A percentile compares a stretch with the other conserved stretches of the same genome.
Evolutionary conservation across 2,329 filamentous ascomycete genomes (phyloP).

Genomic region (Trichoderma atrobrunneum): DNA sequence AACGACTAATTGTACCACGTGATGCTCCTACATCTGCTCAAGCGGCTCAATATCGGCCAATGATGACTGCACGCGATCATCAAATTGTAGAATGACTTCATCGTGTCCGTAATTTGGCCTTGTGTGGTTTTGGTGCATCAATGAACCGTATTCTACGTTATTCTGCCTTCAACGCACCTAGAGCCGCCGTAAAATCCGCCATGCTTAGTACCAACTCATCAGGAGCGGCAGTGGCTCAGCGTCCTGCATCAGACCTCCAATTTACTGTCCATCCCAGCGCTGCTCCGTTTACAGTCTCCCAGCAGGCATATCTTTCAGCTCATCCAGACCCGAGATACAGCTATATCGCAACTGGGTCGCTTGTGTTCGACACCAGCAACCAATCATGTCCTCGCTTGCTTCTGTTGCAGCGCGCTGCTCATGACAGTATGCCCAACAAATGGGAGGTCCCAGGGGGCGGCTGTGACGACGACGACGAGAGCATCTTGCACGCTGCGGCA

Average conservation of each 20-base stretch:
- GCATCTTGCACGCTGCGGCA: not conserved
- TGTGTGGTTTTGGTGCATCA: accelerated
- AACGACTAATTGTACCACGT: not conserved
- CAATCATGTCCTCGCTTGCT: not conserved
- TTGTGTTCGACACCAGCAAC: not conserved
- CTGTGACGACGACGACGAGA: not conserved
- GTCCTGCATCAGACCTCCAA: not conserved
- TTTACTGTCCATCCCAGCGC: not conserved
- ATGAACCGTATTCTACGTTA: not conserved
- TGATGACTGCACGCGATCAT: not conserved
- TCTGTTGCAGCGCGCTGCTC: not conserved
- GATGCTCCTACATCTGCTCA: not conserved
- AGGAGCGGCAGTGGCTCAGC: not conserved
- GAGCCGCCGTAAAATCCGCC: not conserved
- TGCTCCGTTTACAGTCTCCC: not conserved
- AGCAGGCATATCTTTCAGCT: not conserved
- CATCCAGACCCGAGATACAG: not conserved
- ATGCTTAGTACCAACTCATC: not conserved
- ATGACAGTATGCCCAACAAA: not conserved
- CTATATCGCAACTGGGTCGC: not conserved
- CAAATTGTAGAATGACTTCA: not conserved
- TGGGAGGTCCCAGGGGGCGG: not conserved
- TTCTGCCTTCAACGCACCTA: not conserved
- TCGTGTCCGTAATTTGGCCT: accelerated
- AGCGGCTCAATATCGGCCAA: not conserved